A percentile compares a stretch with the other conserved stretches of the same genome.
These are phyloP conservation scores for Nemania sp. DNA, from an alignment of 2,329 filamentous ascomycete genomes.

Conservation along the genomic window DNA sequence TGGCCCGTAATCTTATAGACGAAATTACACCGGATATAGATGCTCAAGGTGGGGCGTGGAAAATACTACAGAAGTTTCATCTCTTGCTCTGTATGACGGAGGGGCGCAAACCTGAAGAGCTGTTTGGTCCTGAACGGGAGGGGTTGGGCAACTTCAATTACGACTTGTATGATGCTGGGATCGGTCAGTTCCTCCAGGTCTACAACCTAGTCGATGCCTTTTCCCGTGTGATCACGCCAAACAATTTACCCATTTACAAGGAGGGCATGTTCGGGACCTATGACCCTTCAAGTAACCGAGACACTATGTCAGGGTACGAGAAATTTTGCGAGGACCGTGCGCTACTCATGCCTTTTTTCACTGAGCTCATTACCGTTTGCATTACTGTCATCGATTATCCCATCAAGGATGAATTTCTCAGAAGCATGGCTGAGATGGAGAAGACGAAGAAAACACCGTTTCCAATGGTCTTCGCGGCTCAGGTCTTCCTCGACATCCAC, in stretches of 20 bases:
- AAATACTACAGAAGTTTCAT: conserved; percentile 28
- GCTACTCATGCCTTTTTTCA: conserved; percentile 39
- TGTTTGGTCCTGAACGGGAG: background rate
- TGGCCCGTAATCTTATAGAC: conserved; percentile 40
- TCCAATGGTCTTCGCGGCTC: conserved; percentile 44
- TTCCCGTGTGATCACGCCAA: conserved; percentile 16
- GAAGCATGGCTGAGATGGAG: conserved; percentile 39
- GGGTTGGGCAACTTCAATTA: conserved; percentile 27
- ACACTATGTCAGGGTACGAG: conserved; percentile 29
- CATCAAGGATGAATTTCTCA: conserved; percentile 43
- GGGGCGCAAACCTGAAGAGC: conserved; percentile 15
- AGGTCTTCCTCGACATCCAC: conserved; percentile 47
- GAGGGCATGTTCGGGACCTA: conserved; percentile 34
- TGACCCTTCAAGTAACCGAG: conserved; percentile 31
- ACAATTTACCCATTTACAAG: conserved; percentile 26
- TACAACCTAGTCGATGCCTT: conserved; percentile 24
- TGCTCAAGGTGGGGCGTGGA: conserved; percentile 27
- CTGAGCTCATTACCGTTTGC: conserved; percentile 38
- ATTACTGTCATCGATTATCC: conserved; percentile 31
- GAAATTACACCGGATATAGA: conserved; percentile 34
- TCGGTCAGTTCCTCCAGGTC: conserved; percentile 26
- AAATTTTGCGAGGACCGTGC: conserved; percentile 44
- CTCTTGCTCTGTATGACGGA: conserved; percentile 10
- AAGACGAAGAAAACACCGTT: conserved; percentile 39
- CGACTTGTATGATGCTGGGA: conserved; percentile 35